Conservation (phyloP, 2,329 filamentous ascomycete species). For the Allantophomopsis cytisporea region DNA sequence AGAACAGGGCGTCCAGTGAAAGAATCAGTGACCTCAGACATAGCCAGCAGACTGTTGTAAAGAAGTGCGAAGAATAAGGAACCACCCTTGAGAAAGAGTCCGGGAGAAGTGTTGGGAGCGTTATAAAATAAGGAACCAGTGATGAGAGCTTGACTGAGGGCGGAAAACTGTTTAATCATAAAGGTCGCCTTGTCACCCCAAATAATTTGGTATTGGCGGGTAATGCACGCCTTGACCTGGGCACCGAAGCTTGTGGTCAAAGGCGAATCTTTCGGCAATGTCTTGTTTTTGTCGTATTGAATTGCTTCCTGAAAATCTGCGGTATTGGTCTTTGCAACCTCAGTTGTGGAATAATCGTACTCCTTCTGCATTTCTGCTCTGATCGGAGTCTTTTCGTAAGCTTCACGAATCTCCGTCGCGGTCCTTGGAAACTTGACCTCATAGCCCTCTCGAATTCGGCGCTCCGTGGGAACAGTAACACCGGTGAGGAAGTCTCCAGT, state of each 20-base stretch:
- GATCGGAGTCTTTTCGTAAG: conserved; percentile 38
- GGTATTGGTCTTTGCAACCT: conserved; percentile 27
- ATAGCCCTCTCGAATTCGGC: conserved; percentile 36
- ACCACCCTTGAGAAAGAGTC: conserved; percentile 50
- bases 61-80: conserved; percentile 51
- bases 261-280: conserved; percentile 36
- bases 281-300: conserved; percentile 36
- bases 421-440: conserved; percentile 29
- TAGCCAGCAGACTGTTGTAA: conserved; percentile 45
- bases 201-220: conserved; percentile 50
- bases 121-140: conserved; percentile 56
- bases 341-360: conserved; percentile 39
- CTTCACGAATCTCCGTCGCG: conserved; percentile 26
- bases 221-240: conserved; percentile 42
- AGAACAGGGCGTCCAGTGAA: conserved; percentile 47
- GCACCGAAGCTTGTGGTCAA: conserved; percentile 37
- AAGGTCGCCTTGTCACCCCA: conserved; percentile 52
- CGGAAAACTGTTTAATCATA: conserved; percentile 45
- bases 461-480: conserved; percentile 53
- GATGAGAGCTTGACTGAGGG: conserved; percentile 44
- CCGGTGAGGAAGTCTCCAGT: conserved; percentile 53
- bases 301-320: conserved; percentile 39
- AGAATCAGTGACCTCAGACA: conserved; percentile 52
- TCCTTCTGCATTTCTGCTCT: conserved; percentile 36
- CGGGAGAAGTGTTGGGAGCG: conserved; percentile 38